phyloP scores from a whole-genome alignment of 1,284 basidiomycete genomes.

The Mycosarcoma mackinlayi region DNA sequence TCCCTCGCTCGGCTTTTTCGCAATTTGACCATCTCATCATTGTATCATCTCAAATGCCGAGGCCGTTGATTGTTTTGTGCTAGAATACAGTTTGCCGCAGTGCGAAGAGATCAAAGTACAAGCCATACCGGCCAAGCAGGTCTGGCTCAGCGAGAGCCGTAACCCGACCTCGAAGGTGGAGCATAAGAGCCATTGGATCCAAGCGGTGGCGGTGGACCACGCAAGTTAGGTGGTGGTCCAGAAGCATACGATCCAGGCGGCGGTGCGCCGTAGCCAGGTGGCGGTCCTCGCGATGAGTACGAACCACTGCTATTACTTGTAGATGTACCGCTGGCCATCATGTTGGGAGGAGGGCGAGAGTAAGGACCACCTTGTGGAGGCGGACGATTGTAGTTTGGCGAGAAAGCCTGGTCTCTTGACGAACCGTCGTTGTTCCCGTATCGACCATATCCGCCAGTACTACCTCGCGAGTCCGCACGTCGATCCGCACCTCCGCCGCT shows the following conservation, averaged over 20 bases:
- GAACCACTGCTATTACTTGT: constrained; percentile 17
- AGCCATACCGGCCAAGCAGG: not conserved
- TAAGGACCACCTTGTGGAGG: constrained; percentile 31
- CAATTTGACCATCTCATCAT: not conserved
- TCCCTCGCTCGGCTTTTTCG: too few species aligned
- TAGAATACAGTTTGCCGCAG: constrained; percentile 22
- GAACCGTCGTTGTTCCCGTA: constrained; percentile 23
- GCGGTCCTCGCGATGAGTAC: constrained; percentile 39
- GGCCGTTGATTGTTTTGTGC: constrained; percentile 6
- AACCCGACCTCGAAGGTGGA: constrained; percentile 22
- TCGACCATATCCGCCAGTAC: constrained; percentile 19
- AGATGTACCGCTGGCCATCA: constrained; percentile 22
- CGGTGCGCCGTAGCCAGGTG: constrained; percentile 37
- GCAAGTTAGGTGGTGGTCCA: constrained; percentile 39
- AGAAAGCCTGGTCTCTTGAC: constrained; percentile 19
- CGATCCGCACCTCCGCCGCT: constrained; percentile 6
- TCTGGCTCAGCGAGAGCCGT: constrained; percentile 23
- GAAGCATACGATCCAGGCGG: constrained; percentile 20
- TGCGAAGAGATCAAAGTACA: not conserved
- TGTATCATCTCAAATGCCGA: constrained; percentile 10
- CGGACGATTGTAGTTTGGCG: constrained; percentile 38
- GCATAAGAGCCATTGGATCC: constrained; percentile 22
- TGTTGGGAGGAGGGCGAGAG: constrained; percentile 41
- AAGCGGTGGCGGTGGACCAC: constrained; percentile 20
- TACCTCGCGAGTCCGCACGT: constrained; percentile 8